Base-by-base conservation (phyloP, 2,329 filamentous ascomycete species). In the Claviceps maximensis region DNA sequence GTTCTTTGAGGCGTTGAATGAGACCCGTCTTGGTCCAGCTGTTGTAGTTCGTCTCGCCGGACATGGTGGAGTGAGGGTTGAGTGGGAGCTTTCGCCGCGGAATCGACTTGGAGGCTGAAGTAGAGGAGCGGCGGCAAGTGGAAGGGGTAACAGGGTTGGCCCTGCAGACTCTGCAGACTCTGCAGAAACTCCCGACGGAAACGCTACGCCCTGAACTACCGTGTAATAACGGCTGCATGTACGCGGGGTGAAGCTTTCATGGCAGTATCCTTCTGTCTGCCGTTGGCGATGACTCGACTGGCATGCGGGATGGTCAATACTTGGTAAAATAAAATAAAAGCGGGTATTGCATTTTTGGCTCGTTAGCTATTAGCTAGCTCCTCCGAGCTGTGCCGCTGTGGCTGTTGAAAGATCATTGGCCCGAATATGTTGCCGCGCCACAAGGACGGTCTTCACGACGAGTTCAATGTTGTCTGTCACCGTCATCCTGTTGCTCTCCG, bases 1-100 rank as follows among this genome's bases (percentile, higher is more conserved):
- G 74, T 50, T 79, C 71, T 17, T 74, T 77, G 47, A 94, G 81
- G 42, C 84, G 78, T 58, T 78, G 71, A 45, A 93, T 78, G 40
- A 93, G 78, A 46, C 79, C 79, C 41, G 81, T 75, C 57, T 80
- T 82, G 52, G 78, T 82, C 86, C 85, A 90, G 57, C 73, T 74
- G 42, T 74, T 74, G 69, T 90, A 90, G 46, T 73, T 70, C 21
- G 60, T 53, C 17, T 67, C 63, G 29, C 62, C 59, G 13, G 64
- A 58, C 66, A 65, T 70, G 53, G 59, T 64, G 56, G 7, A 7
- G 36, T 45, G 42, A 25, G 47, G 47, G 40, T 53, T 38, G 36
- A 38, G 47, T 10, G 8, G 10, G 31, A 33, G 31, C 31, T 19
- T 49, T 21, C 6, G 49, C 29, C 42, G 47, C 21, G 6, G 53